Base-by-base conservation (phyloP, 495 filamentous ascomycete genomes). In the Oidiodendron maius region DNA sequence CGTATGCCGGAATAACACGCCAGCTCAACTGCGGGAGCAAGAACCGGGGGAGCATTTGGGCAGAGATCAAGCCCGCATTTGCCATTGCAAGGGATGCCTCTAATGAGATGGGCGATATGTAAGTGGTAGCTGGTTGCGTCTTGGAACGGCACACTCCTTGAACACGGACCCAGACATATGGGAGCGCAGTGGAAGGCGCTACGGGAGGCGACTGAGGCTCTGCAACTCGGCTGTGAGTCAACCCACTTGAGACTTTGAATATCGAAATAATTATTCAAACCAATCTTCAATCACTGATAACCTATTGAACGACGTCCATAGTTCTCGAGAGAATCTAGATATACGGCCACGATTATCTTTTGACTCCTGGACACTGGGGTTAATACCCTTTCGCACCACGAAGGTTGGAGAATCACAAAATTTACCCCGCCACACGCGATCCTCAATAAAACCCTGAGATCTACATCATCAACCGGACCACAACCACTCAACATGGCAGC, bases 11-110 rank as follows among this genome's bases (percentile, higher is more conserved):
- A 41, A 66, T 54, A 16, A 50, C 52, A 30, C 61, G 61, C 75
- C 75, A 79, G 68, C 75, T 79, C 34, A 77, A 54, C 23, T 65
- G 68, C 3, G 75, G 75, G 30, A 79, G 71, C 1, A 79, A 63
- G 45, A 76, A 79, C 24, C 67, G 60, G n/a, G 75, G 75, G 24
- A 78, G 49, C 18, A 65, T 44, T 46, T 63, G 54, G 8, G 50
- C 47, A 16, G 57, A 57, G 47, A 26, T 57, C 23, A 61, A 42
- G 12, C 57, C 46, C 13, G 55, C 25, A 36, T 58, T 59, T 6
- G 66, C 65, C 66, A 71, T 69, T 21, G 4, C 24, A 21, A 11
- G 5, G 22, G 12, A 17, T 6, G 22, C 21, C 40, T 42, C 25
- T 24, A 42, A 42, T 5, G 26, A 30, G 12, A n/a, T n/a, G n/a